Percentiles rank a stretch among this genome's conserved stretches.
Conservation (phyloP, 2,329 filamentous ascomycete genomes). For the Arthrobotrys entomopaga region DNA sequence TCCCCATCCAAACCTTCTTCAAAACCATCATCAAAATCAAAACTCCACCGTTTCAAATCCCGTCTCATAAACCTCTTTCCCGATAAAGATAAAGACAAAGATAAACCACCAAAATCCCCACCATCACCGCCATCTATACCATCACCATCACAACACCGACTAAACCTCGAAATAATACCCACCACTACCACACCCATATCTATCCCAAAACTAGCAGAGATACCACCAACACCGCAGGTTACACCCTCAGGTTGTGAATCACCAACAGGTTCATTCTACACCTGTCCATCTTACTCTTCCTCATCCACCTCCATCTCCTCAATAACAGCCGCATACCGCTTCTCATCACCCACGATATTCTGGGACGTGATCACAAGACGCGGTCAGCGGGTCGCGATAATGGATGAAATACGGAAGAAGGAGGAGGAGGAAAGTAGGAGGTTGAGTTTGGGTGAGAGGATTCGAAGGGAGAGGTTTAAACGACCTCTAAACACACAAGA, state of each 20-base stretch:
- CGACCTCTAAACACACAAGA: too few species aligned
- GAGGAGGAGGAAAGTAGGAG: neutral
- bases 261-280: constrained; percentile 6
- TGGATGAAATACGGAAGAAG: neutral
- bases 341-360: constrained; percentile 18
- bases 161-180: neutral
- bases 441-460: constrained; percentile 18
- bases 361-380: constrained; percentile 15
- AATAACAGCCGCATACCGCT: constrained; percentile 3
- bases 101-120: neutral
- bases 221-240: neutral
- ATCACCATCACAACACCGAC: neutral
- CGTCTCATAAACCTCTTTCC: constrained; percentile 3
- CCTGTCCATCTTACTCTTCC: neutral
- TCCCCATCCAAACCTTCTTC: too few species aligned
- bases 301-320: neutral
- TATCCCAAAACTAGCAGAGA: too few species aligned
- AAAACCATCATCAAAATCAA: constrained; percentile 7
- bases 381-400: neutral
- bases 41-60: constrained; percentile 27
- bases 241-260: neutral
- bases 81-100: neutral
- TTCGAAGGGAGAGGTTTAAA: constrained; percentile 25
- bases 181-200: neutral
- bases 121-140: neutral